Evolutionary conservation across 2,329 filamentous ascomycete species (phyloP).

Genomic region (Nannizziopsis arthrosporioides): DNA sequence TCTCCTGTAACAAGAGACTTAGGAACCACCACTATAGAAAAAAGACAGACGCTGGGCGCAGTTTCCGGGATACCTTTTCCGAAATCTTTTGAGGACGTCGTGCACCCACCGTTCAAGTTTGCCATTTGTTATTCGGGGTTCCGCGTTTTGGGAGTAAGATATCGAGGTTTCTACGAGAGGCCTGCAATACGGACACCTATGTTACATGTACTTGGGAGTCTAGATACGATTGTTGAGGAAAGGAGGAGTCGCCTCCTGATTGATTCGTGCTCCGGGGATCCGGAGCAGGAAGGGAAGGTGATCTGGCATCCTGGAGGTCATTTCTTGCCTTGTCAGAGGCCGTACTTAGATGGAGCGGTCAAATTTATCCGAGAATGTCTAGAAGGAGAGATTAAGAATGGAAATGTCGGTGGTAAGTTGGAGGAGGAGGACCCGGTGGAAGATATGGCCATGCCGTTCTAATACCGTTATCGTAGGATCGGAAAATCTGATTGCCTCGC

Average conservation of each 20-base stretch:
- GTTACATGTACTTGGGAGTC: constrained; percentile 67
- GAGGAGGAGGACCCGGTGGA: constrained; percentile 47
- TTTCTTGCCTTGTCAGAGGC: constrained; percentile 72
- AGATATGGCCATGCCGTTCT: constrained; percentile 60
- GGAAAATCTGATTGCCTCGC: not conserved
- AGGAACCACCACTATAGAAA: not conserved
- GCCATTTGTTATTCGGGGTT: constrained; percentile 70
- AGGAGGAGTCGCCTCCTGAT: constrained; percentile 54
- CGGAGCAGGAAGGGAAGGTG: constrained; percentile 39
- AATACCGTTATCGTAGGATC: constrained; percentile 14
- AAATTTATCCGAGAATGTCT: constrained; percentile 54
- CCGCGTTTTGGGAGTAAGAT: constrained; percentile 48
- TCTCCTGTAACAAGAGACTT: constrained; percentile 2
- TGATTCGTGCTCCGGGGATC: constrained; percentile 50
- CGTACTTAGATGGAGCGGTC: constrained; percentile 65
- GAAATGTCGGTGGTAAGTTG: constrained; percentile 11
- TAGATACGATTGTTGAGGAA: constrained; percentile 86
- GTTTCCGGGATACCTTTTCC: constrained; percentile 44
- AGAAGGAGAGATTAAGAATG: constrained; percentile 18
- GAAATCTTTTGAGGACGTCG: constrained; percentile 31
- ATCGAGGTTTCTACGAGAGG: constrained; percentile 57
- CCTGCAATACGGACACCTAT: constrained; percentile 65
- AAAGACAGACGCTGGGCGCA: not conserved
- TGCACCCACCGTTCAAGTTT: constrained; percentile 54
- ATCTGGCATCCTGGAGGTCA: constrained; percentile 79